Conservation (phyloP, 768 basidiomycete genomes). For the Gymnopilus junonius region DNA sequence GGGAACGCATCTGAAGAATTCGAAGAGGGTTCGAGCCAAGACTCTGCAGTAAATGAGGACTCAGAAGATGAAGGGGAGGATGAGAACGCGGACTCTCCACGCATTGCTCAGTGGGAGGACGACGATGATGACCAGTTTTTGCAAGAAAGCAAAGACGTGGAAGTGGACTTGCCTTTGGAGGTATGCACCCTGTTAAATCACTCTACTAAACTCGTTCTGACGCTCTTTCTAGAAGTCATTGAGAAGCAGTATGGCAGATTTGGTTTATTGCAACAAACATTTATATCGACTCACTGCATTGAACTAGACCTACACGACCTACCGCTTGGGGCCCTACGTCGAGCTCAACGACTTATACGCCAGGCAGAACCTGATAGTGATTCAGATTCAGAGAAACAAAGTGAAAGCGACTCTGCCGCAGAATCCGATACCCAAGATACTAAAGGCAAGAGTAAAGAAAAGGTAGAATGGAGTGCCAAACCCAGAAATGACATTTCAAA, state of each 20-base stretch:
- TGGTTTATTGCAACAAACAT: neutral
- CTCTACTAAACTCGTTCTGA: neutral
- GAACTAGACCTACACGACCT: slow-evolving; percentile 58
- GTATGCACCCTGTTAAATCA: slow-evolving; percentile 11
- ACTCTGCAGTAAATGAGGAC: slow-evolving; percentile 13
- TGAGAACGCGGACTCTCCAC: slow-evolving; percentile 51
- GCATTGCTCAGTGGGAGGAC: slow-evolving; percentile 62
- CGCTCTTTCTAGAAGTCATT: slow-evolving; percentile 25
- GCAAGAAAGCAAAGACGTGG: slow-evolving; percentile 21
- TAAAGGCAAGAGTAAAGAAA: slow-evolving; percentile 38
- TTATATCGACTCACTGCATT: neutral
- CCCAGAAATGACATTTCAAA: slow-evolving; percentile 54
- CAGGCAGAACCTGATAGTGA: slow-evolving; percentile 42
- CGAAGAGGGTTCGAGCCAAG: slow-evolving; percentile 26
- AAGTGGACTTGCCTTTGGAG: slow-evolving; percentile 12
- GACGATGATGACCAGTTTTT: slow-evolving; percentile 34
- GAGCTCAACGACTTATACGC: slow-evolving; percentile 61
- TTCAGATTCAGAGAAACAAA: slow-evolving; percentile 38
- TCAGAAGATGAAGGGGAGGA: slow-evolving; percentile 35
- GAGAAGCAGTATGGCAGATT: slow-evolving; percentile 27
- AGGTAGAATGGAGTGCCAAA: slow-evolving; percentile 46
- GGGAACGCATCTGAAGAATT: slow-evolving; percentile 28
- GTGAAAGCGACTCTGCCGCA: slow-evolving; percentile 21
- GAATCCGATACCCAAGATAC: slow-evolving; percentile 17
- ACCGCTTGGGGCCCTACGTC: slow-evolving; percentile 67